Base-by-base conservation (phyloP, 768 basidiomycete species). In the Psilocybe azurescens region DNA sequence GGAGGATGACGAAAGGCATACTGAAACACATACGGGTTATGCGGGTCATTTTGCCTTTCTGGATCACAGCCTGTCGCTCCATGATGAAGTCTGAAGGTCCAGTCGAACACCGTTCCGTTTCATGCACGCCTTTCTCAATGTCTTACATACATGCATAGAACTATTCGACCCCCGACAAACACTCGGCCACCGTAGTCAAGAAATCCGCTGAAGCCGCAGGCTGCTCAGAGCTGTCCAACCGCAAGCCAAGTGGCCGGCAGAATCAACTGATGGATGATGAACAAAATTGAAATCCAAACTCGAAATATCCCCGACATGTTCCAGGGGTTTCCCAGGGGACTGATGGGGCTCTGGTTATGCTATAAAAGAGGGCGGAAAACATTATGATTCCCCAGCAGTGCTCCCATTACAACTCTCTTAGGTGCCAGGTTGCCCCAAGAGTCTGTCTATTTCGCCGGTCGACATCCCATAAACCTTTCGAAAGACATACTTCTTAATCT, bases 341-440 rank as follows among this genome's bases (percentile, higher is more conserved):
- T 56, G 52, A 59, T 64, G 51, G 56, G 57, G 58, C 60, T n/a
- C 49, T 32, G 36, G 28, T 9, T 36, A 53, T 51, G 46, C 58
- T 78, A 79, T 80, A 79, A 73, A 78, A 77, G 39, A 68, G 47
- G 49, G 58, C 44, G 46, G 53, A 24, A 6, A 49, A 56, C 67
- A 61, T 65, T 53, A 11, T 53, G 65, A 70, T 69, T 76, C 78
- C 66, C 73, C 65, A 80, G 80, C 80, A 78, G 80, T 79, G 79
- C 80, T 80, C 80, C 70, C 72, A 74, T 73, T 69, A 65, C 70
- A 49, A 33, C 67, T 70, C 74, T 76, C 77, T 77, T 76, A 70
- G 78, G 78, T 73, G 74, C 78, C 74, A 76, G 79, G 78, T 79
- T 78, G 78, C 80, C 77, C 74, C 73, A 65, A 79, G 76, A 78